Conservation (phyloP, 306 rosid species). For the Neltuma alba region DNA sequence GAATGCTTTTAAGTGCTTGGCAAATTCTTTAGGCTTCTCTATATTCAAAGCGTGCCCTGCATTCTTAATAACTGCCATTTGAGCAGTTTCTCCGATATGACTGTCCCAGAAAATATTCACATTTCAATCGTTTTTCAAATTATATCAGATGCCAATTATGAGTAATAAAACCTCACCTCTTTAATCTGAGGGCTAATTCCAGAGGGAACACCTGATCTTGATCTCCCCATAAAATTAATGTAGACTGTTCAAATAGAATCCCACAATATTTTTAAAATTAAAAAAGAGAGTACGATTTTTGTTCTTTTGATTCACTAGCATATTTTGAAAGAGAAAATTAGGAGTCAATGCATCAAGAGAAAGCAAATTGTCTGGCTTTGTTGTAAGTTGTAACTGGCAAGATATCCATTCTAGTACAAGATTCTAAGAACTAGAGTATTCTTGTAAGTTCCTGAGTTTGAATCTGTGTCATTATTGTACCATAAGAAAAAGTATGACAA, state of each 20-base stretch:
- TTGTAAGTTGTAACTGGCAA: neutral
- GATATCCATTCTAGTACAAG: neutral
- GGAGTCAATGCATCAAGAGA: conserved; percentile 15
- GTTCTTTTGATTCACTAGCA: neutral
- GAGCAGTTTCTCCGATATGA: conserved; percentile 53
- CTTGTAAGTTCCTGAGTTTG: neutral
- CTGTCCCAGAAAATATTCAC: conserved; percentile 39
- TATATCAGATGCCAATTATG: conserved; percentile 9
- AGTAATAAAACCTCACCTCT: conserved; percentile 44
- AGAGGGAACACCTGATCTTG: conserved; percentile 67
- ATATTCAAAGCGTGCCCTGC: conserved; percentile 75
- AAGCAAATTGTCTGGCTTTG: conserved; percentile 4
- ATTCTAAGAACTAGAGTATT: neutral
- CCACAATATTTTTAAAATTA: conserved; percentile 18
- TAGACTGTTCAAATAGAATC: conserved; percentile 42
- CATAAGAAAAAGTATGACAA: neutral
- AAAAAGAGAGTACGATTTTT: too few relatives aligned
- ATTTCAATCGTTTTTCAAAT: neutral
- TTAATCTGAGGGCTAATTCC: conserved; percentile 64
- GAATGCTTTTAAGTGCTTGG: conserved; percentile 52
- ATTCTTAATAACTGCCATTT: conserved; percentile 51
- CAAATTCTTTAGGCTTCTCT: conserved; percentile 63
- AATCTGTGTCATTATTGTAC: neutral
- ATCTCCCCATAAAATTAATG: conserved; percentile 71
- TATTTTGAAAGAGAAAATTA: neutral